Base-by-base conservation (phyloP, 148 eudicot genomes). In the Euryodendron excelsum region DNA sequence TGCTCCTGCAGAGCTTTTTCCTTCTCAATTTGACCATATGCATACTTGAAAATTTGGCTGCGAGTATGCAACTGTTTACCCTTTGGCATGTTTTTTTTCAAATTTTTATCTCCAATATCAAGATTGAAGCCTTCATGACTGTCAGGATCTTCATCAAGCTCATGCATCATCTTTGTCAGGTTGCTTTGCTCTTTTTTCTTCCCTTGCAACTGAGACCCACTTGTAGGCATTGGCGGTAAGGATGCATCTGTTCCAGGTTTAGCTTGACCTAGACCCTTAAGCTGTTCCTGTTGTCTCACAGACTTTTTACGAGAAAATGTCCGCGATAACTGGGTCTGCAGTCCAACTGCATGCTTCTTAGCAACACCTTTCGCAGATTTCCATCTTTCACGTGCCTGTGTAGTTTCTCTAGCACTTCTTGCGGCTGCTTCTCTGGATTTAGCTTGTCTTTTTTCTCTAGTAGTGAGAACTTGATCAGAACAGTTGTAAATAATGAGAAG, bases 401-500 rank as follows among this genome's bases (percentile, higher is more conserved):
- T 90, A 30, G 84, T 85, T 84, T 92, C 97, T 77, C 75, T 86
- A 23, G 90, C 97, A 79, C 88, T 82, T 79, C 80, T 87, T 58
- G 89, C 97, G 4, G 92, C 97, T 55, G 90, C 89, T 86, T 92
- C 97, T 74, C 97, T 86, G 28, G 92, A 89, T 81, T 90, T 92
- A 45, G 97, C 97, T 69, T 85, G 85, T 41, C 81, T 82, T 69
- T 81, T 89, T 74, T 92, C 97, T 88, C 92, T 82, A 17, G 75
- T 82, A 14, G 87, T 76, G 72, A 94, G 85, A 64, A 91, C 92
- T 85, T 86, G 96, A 53, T 93, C 97, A 41, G 96, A 92, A 68
- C 96, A 94, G 78, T 94, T 94, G 82, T 94, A 92, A 58, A 94
- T 86, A 61, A 94, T 83, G 74, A 94, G 71, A 66, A 94, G 97